Base-by-base conservation (phyloP, 2,329 filamentous ascomycete species). In the Xylariaceae sp. region DNA sequence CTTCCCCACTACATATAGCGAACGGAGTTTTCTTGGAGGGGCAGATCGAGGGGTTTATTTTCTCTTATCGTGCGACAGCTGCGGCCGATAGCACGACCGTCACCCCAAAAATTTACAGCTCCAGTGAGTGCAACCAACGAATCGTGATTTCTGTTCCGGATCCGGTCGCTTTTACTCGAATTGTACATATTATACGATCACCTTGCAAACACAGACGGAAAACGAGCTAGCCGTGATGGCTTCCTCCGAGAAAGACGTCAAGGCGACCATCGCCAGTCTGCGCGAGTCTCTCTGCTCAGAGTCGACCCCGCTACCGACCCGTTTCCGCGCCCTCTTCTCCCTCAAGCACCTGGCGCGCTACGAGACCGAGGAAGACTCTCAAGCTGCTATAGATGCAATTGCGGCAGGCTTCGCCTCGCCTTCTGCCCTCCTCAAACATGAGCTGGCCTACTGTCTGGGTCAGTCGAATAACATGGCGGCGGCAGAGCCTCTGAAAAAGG, bases 241-340 rank as follows among this genome's bases (percentile, higher is more conserved):
- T 19, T 55, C 54, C 19, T n/a, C 22, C 11, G 47, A 49, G 34
- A 42, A 37, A 38, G 52, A 59, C 33, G 47, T 41, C 2, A 43
- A 36, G 41, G 50, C 54, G 38, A 81, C 79, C 34, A 75, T 89
- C 53, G 57, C 71, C 42, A 70, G 74, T 44, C 76, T 94, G 39
- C 84, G 89, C 59, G 77, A 85, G 58, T 86, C 84, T 45, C 81
- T 98, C 45, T 83, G 78, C 56, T 85, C 86, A 37, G 93, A 97
- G 70, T 69, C 77, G 12, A 85, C 87, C 48, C 82, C 90, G 34
- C 85, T 98, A 41, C 85, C 90, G 30, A 76, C 88, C 50, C 89
- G 93, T 50, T 98, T 97, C 69, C 89, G 93, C 56, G 91, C 93
- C 33, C 86, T 98, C 55, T 98, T 98, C 73, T 96, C 91, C 15